A percentile compares a stretch with the other conserved stretches of the same genome.
phyloP scores from a whole-genome alignment of 106 monocot species.

The Dendrobium catenatum region DNA sequence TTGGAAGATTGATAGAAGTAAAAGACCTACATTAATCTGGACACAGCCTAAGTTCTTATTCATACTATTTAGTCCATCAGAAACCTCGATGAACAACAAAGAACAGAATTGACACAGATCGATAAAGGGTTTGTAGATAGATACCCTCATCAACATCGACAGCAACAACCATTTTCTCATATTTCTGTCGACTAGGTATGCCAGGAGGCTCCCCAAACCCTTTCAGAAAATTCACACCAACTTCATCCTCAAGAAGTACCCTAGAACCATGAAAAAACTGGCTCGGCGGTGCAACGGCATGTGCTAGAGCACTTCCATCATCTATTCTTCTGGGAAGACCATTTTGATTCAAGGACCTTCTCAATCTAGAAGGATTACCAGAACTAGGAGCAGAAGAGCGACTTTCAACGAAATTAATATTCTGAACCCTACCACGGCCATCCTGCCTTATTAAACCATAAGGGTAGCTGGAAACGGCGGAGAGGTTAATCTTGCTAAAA shows the following conservation, averaged over 20 bases:
- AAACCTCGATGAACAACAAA: background rate
- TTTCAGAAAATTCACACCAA: constrained; percentile 28
- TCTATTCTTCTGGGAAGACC: constrained; percentile 16
- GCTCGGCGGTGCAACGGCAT: constrained; percentile 19
- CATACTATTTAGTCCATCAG: background rate
- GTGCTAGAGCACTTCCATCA: constrained; percentile 20
- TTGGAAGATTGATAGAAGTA: too few species aligned
- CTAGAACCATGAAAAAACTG: constrained; percentile 24
- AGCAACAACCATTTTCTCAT: constrained; percentile 66
- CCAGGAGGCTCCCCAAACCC: constrained; percentile 39
- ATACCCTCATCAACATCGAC: constrained; percentile 99
- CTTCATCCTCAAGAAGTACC: constrained; percentile 12
- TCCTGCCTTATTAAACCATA: constrained; percentile 11
- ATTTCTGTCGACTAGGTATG: constrained; percentile 13
- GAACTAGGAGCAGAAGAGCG: background rate
- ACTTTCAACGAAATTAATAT: constrained; percentile 6
- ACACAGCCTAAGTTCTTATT: background rate
- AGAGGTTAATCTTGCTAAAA: constrained; percentile 20
- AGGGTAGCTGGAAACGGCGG: constrained; percentile 12
- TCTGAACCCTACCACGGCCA: background rate
- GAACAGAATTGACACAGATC: background rate
- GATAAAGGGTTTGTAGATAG: background rate
- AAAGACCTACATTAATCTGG: too few species aligned
- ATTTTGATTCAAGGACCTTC: constrained; percentile 31
- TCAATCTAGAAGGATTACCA: constrained; percentile 28